Conservation (phyloP, 495 filamentous ascomycete species). For the Penicillium ucsense region DNA sequence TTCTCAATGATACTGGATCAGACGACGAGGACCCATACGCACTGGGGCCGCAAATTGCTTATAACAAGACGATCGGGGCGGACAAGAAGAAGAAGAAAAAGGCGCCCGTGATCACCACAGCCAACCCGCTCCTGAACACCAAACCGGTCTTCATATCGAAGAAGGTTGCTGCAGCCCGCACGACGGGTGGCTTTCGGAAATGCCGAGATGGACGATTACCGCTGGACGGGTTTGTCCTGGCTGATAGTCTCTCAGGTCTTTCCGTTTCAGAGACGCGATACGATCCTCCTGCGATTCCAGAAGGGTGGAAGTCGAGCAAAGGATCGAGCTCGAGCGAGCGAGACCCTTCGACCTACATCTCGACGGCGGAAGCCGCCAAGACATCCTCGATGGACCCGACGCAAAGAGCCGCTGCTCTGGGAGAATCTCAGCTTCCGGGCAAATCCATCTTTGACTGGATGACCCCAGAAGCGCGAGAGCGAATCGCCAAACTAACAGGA, state of each 20-base stretch:
- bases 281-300: conserved; percentile 63
- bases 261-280: conserved; percentile 54
- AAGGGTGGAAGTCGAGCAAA: conserved; percentile 60
- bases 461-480: conserved; percentile 67
- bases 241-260: conserved; percentile 45
- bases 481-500: conserved; percentile 66
- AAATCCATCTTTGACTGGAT: conserved; percentile 97
- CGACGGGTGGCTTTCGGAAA: conserved; percentile 53
- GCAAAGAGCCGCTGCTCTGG: conserved; percentile 70
- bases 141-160: conserved; percentile 76
- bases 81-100: conserved; percentile 76
- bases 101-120: conserved; percentile 27
- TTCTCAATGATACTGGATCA: conserved; percentile 92
- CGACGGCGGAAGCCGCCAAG: conserved; percentile 64
- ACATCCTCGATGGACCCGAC: conserved; percentile 68
- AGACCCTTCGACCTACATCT: conserved; percentile 43
- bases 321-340: conserved; percentile 36
- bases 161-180: conserved; percentile 49
- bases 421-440: conserved; percentile 72
- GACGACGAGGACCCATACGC: conserved; percentile 95
- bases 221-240: conserved; percentile 75
- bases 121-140: conserved; percentile 56
- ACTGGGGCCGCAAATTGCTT: conserved; percentile 84
- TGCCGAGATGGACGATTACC: conserved; percentile 86
- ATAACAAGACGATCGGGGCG: conserved; percentile 72